These are phyloP conservation scores for Cyclotella baltica DNA, from an alignment of 108 stramenopile species.

Conservation along the genomic window DNA sequence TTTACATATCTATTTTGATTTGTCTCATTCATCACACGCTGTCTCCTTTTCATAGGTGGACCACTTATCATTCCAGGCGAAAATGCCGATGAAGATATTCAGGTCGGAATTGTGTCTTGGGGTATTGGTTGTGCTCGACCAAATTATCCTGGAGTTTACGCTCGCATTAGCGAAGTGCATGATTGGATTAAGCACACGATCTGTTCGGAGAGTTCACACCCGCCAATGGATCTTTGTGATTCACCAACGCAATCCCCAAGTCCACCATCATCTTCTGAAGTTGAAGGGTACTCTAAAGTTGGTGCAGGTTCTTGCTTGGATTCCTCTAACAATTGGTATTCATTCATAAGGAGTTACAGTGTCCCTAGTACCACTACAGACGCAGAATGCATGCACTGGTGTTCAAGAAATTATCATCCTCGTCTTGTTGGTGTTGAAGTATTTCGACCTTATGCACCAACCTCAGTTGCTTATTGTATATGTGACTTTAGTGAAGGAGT, in stretches of 20 bases:
- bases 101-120: constrained; percentile 68
- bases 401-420: background rate
- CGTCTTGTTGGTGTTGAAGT: constrained; percentile 1
- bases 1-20: background rate
- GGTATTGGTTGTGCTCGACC: constrained; percentile 61
- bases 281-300: background rate
- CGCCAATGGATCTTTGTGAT: background rate
- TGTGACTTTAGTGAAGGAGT: background rate
- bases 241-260: background rate
- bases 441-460: background rate
- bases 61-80: constrained; percentile 18
- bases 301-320: background rate
- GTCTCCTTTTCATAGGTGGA: constrained; percentile 2
- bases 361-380: background rate
- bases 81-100: constrained; percentile 15
- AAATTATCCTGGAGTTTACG: constrained; percentile 62
- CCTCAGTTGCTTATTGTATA: background rate
- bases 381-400: background rate
- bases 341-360: background rate
- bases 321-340: background rate
- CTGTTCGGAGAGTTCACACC: background rate
- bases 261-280: background rate
- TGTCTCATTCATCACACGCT: background rate
- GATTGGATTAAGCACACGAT: constrained; percentile 44
- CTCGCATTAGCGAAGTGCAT: constrained; percentile 28